A percentile compares a stretch with the other conserved stretches of the same genome.
phyloP scores from a whole-genome alignment of 2,329 filamentous ascomycete species.

The Curvularia sp. region DNA sequence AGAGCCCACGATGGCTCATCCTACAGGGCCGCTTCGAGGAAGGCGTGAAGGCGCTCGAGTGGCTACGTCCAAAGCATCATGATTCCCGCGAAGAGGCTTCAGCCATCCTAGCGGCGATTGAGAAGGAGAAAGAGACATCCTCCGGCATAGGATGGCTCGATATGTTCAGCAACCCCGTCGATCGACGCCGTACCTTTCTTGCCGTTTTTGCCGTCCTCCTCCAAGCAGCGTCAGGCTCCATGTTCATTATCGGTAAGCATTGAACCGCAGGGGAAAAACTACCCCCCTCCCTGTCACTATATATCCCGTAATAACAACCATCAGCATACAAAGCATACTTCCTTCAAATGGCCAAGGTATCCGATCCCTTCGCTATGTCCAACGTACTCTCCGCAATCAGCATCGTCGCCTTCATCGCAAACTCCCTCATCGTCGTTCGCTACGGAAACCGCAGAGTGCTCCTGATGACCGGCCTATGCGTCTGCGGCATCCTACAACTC shows the following conservation, averaged over 20 bases:
- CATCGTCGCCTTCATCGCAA: constrained; percentile 64
- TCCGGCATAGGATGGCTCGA: constrained; percentile 44
- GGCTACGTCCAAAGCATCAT: constrained; percentile 45
- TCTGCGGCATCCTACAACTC: constrained; percentile 64
- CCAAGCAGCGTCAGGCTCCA: constrained; percentile 49
- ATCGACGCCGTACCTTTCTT: constrained; percentile 48
- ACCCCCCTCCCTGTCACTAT: too few species aligned
- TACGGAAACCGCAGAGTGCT: constrained; percentile 63
- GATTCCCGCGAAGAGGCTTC: constrained; percentile 49
- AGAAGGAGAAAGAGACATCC: constrained; percentile 42
- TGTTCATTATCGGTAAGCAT: constrained; percentile 54
- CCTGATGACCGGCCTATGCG: constrained; percentile 59
- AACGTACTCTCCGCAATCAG: constrained; percentile 64
- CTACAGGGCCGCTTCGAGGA: constrained; percentile 42
- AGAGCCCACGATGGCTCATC: constrained; percentile 46
- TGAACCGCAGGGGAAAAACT: too few species aligned
- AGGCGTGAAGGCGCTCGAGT: constrained; percentile 51
- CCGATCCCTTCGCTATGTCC: constrained; percentile 63
- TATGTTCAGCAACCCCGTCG: constrained; percentile 47
- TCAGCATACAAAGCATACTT: constrained; percentile 61
- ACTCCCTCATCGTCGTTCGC: constrained; percentile 60
- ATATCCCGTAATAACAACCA: neutral
- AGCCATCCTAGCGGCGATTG: constrained; percentile 46
- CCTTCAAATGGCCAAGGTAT: constrained; percentile 65
- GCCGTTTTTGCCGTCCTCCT: constrained; percentile 47